These are phyloP conservation scores for Dictyostelium purpureum DNA, from an alignment of 78 protist species.

Conservation along the genomic window DNA sequence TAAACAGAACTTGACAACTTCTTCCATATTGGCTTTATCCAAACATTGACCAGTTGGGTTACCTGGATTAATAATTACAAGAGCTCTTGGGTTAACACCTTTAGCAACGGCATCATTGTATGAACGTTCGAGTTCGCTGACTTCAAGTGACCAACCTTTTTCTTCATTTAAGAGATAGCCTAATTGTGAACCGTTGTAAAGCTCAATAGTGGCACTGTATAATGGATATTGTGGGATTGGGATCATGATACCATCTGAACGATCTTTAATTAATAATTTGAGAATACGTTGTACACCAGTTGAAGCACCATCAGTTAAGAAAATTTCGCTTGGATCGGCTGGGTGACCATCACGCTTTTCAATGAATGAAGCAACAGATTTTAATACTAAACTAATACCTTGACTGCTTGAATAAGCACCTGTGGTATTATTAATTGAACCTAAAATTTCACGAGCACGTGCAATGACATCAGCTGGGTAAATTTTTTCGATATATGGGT, in stretches of 20 bases:
- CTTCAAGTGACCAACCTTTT: slow-evolving; percentile 85
- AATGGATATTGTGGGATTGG: slow-evolving; percentile 99
- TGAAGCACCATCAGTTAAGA: slow-evolving; percentile 98
- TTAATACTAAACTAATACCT: slow-evolving; percentile 89
- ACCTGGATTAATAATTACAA: slow-evolving; percentile 99
- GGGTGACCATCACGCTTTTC: slow-evolving; percentile 88
- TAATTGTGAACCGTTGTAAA: slow-evolving; percentile 89
- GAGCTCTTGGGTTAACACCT: slow-evolving; percentile 90
- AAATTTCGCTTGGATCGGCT: slow-evolving; percentile 87
- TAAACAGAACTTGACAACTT: slow-evolving; percentile 84
- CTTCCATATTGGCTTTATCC: slow-evolving; percentile 58
- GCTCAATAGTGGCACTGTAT: slow-evolving; percentile 97
- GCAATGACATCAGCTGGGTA: slow-evolving; percentile 91
- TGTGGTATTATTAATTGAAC: slow-evolving; percentile 11
- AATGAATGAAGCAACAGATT: slow-evolving; percentile 94
- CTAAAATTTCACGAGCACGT: slow-evolving; percentile 74
- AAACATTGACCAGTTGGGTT: slow-evolving; percentile 99
- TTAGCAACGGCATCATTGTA: slow-evolving; percentile 51
- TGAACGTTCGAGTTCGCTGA: slow-evolving; percentile 58
- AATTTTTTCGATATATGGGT: slow-evolving; percentile 11
- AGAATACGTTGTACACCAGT: slow-evolving; percentile 86
- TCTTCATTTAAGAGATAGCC: slow-evolving; percentile 95
- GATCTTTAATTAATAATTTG: slow-evolving; percentile 71
- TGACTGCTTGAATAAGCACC: slow-evolving; percentile 97
- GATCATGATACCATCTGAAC: slow-evolving; percentile 91